Evolutionary conservation across 257 asterid species (phyloP).

Genomic region (Dorcoceras hygrometricum): DNA sequence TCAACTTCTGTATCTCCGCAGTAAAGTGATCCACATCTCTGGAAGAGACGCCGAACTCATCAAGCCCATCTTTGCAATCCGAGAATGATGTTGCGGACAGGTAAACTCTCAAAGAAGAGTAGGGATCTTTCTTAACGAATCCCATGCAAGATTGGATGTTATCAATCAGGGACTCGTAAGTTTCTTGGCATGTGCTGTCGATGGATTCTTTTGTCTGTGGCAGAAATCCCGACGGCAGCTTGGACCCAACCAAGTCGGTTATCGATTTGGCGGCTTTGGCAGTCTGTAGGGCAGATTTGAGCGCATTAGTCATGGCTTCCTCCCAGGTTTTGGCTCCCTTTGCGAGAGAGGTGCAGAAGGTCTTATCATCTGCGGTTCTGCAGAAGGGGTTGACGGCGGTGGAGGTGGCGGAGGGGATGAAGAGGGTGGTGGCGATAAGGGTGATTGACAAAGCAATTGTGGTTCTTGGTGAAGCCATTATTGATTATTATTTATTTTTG

Average conservation of each 20-base stretch:
- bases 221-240: not conserved
- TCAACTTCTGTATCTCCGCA: not conserved
- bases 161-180: not conserved
- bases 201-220: constrained; percentile 16
- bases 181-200: constrained; percentile 12
- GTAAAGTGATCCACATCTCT: constrained; percentile 11
- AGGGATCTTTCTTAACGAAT: not conserved
- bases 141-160: constrained; percentile 2
- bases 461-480: constrained; percentile 17
- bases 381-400: not conserved
- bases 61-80: constrained; percentile 13
- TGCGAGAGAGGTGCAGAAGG: not conserved
- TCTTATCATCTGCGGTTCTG: not conserved
- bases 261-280: not conserved
- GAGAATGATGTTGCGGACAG: constrained; percentile 11
- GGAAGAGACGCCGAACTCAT: constrained; percentile 1
- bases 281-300: constrained; percentile 2
- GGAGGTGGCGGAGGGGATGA: constrained; percentile 3
- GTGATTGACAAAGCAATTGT: constrained; percentile 3
- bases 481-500: not conserved
- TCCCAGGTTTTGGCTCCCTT: constrained; percentile 12
- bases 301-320: constrained; percentile 10
- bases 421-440: not conserved
- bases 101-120: constrained; percentile 7
- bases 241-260: not conserved